Evolutionary conservation across 495 filamentous ascomycete species (phyloP).

Genomic region (Achaetomiella virescens): DNA sequence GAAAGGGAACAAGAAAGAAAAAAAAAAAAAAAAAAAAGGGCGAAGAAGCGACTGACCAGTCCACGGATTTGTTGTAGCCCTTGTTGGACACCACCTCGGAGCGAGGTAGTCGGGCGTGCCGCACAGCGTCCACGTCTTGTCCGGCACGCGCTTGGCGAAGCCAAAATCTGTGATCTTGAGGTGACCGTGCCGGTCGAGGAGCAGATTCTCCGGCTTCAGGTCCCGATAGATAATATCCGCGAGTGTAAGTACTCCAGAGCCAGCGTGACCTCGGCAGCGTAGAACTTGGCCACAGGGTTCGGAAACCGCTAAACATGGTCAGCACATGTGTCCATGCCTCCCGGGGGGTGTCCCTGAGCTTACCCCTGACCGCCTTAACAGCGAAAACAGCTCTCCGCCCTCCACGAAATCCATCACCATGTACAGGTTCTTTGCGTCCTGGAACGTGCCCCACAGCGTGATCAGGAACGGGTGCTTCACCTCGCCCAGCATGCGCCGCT

Average conservation of each 20-base stretch:
- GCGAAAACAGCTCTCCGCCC: constrained; percentile 92
- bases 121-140: constrained; percentile 98
- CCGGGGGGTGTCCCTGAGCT: constrained; percentile 25
- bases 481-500: constrained; percentile 87
- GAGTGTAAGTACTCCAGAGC: constrained; percentile 94
- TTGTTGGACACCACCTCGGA: constrained; percentile 93
- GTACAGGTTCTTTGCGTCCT: constrained; percentile 90
- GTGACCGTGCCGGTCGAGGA: constrained; percentile 93
- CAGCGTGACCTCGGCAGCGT: constrained; percentile 93
- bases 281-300: constrained; percentile 98
- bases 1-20: no score
- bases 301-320: constrained; percentile 72
- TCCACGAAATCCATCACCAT: constrained; percentile 99
- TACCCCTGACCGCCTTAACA: constrained; percentile 94
- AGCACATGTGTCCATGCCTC: not conserved
- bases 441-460: constrained; percentile 96
- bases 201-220: constrained; percentile 91
- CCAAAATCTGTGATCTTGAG: constrained; percentile 99
- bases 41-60: constrained; percentile 62
- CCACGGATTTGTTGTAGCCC: constrained; percentile 98
- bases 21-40: no score
- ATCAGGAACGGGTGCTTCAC: constrained; percentile 97
- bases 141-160: constrained; percentile 95
- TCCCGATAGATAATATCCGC: constrained; percentile 95
- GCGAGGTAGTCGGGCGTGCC: constrained; percentile 98